phyloP scores from a whole-genome alignment of 345 rosid species.

The Gossypium stocksii region DNA sequence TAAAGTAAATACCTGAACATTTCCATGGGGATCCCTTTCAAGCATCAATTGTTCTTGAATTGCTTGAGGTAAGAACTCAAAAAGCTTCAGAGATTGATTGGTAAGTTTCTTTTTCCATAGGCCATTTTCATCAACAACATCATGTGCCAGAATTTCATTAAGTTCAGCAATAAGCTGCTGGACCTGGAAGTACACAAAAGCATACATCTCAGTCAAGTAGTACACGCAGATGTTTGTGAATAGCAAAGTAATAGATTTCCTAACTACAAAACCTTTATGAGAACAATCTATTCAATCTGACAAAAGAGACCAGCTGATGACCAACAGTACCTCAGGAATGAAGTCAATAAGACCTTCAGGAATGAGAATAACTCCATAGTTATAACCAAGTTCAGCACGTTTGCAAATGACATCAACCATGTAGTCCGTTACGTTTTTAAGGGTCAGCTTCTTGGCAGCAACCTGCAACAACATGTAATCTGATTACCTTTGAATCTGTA shows the following conservation, averaged over 20 bases:
- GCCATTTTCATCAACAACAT: conserved; percentile 65
- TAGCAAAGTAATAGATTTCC: neutral
- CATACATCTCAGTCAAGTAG: conserved; percentile 1
- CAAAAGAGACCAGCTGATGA: neutral
- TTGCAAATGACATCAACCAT: conserved; percentile 77
- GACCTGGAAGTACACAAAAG: conserved; percentile 44
- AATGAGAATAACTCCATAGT: conserved; percentile 89
- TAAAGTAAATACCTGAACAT: conserved; percentile 70
- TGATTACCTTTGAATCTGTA: neutral
- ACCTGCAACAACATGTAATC: conserved; percentile 45
- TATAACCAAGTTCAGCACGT: conserved; percentile 69
- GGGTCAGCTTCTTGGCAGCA: conserved; percentile 66
- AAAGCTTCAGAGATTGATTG: conserved; percentile 57
- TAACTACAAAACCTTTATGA: neutral
- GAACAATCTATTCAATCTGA: neutral
- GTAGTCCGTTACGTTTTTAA: conserved; percentile 86
- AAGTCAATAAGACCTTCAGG: conserved; percentile 99
- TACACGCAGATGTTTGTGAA: conserved; percentile 1
- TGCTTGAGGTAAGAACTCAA: conserved; percentile 77
- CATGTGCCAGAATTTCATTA: conserved; percentile 87
- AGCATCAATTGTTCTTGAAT: conserved; percentile 93
- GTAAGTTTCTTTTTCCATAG: conserved; percentile 81
- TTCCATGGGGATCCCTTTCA: conserved; percentile 99
- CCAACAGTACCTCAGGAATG: conserved; percentile 81
- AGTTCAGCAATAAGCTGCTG: conserved; percentile 86